Evolutionary conservation across 768 basidiomycete species (phyloP).

Genomic region (Paxillus ammoniavirescens): DNA sequence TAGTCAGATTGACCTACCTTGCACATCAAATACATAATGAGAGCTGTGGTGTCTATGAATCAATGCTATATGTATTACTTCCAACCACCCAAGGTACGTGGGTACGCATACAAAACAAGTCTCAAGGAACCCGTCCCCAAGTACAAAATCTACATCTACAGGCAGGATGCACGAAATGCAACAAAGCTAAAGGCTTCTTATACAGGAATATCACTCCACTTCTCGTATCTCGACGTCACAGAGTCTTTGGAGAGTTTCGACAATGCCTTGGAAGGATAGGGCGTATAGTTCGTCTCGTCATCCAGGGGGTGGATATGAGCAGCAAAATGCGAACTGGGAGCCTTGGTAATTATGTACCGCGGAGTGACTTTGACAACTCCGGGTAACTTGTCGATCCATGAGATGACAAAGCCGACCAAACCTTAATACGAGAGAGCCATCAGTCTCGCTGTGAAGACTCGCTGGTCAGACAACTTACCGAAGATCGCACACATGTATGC

Average conservation of each 20-base stretch:
- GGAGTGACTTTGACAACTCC: constrained; percentile 22
- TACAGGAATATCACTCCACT: constrained; percentile 24
- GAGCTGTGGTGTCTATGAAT: background rate
- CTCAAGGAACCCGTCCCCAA: constrained; percentile 17
- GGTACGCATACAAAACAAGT: background rate
- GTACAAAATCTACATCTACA: background rate
- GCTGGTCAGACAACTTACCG: constrained; percentile 20
- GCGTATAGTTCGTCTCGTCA: constrained; percentile 9
- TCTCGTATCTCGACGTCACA: background rate
- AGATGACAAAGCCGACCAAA: constrained; percentile 16
- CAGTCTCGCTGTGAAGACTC: background rate
- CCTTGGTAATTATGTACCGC: constrained; percentile 29
- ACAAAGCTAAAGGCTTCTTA: background rate
- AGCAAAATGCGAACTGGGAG: constrained; percentile 27
- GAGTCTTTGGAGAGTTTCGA: constrained; percentile 12
- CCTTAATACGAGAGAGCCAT: constrained; percentile 11
- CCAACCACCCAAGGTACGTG: background rate
- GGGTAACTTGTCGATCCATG: constrained; percentile 29
- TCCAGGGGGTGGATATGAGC: constrained; percentile 25
- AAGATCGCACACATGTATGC: constrained; percentile 27
- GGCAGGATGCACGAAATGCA: background rate
- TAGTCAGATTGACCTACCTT: constrained; percentile 12
- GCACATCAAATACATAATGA: constrained; percentile 15
- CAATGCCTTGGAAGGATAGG: constrained; percentile 4
- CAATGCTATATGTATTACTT: background rate